Base-by-base conservation (phyloP, 2,329 filamentous ascomycete genomes). In the Fusarium fujikuroi region DNA sequence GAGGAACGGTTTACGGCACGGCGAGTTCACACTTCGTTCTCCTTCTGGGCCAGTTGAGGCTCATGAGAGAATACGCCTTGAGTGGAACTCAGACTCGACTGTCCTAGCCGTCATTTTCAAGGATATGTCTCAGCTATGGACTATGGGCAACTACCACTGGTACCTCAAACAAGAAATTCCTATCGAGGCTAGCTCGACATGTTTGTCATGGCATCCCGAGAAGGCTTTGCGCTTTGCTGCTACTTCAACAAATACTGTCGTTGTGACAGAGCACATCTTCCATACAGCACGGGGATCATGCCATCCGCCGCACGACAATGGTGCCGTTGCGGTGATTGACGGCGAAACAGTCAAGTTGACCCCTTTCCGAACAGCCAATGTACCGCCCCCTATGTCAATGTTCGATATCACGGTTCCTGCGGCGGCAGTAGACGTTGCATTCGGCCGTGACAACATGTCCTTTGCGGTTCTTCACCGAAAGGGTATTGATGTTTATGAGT, bases 61-160 rank as follows among this genome's bases (percentile, higher is more conserved):
- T 74, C 87, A 86, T 16, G 86, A 87, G 46, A 85, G 87, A 56
- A 91, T 97, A 61, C 83, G 84, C 34, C 85, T 99, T 19, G 87
- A 89, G 53, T 99, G 96, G 96, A 99, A 98, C 79, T 88, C 90
- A 9, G 95, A 99, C 80, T 99, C 96, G 1, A 95, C 92, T 3
- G 94, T 97, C 2, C 87, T 99, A 50, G 95, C 95, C 10, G 91
- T 98, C n/a, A 86, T 89, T 3, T 90, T 95, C 75, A 85, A 86
- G 37, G 89, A 95, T 72, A 88, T 90, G 63, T 84, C 96, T n/a
- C 96, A 99, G 79, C 85, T 99, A 3, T 99, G 96, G 96, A 97
- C 95, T 2, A 97, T 92, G 88, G 93, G 94, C 25, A 99, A 99
- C 81, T 99, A 99, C 76, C 94, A 98, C 80, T 99, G 96, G 89